Conservation (phyloP, 352 stramenopile genomes). For the Albugo candida region DNA sequence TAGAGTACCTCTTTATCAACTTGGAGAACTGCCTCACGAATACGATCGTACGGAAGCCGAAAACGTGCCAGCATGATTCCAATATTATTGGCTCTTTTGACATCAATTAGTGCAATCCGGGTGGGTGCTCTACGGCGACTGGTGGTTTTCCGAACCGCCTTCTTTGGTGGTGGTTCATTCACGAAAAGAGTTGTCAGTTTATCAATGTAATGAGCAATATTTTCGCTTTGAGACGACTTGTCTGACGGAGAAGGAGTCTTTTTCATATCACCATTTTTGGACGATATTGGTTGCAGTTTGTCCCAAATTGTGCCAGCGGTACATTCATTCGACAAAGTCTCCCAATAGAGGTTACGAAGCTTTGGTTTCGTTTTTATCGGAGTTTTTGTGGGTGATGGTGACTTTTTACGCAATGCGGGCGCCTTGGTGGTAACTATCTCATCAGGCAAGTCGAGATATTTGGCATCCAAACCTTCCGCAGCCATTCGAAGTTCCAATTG, state of each 20-base stretch:
- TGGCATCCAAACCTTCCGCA: conserved; percentile 78
- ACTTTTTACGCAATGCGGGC: conserved; percentile 3
- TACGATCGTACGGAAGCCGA: conserved; percentile 58
- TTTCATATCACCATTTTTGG: conserved; percentile 7
- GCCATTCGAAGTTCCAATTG: conserved; percentile 86
- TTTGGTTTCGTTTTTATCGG: conserved; percentile 45
- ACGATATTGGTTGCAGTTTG: conserved; percentile 12
- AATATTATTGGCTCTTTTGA: conserved; percentile 74
- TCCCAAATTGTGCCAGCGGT: conserved; percentile 59
- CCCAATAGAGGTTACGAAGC: conserved; percentile 69
- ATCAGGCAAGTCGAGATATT: conserved; percentile 75
- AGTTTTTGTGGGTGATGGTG: conserved; percentile 6
- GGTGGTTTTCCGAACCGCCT: conserved; percentile 19
- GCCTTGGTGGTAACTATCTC: conserved; percentile 22
- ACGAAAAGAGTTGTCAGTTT: conserved; percentile 59
- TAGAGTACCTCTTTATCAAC: conserved; percentile 63
- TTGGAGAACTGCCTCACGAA: conserved; percentile 51
- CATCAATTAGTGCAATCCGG: conserved; percentile 58
- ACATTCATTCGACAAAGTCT: conserved; percentile 38
- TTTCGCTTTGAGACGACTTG: neutral
- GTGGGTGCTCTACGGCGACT: conserved; percentile 40
- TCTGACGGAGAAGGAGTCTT: neutral
- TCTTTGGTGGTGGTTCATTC: conserved; percentile 26
- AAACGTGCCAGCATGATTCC: conserved; percentile 75
- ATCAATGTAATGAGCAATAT: conserved; percentile 38